Base-by-base conservation (phyloP, 768 basidiomycete genomes). In the Botryobasidium botryosum region DNA sequence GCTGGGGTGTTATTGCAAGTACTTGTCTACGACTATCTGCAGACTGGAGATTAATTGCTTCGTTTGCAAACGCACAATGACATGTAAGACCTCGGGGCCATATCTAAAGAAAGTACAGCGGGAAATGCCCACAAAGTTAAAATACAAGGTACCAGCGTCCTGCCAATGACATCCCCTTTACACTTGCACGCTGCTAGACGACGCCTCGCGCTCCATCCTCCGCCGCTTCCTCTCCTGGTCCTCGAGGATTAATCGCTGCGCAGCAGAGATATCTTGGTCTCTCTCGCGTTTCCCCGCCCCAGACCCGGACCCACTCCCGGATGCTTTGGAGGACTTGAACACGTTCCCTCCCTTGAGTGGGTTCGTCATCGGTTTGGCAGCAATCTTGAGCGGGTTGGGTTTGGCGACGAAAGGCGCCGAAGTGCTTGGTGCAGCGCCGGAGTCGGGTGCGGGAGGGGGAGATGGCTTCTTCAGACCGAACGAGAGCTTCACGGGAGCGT, bases 171-270 rank as follows among this genome's bases (percentile, higher is more conserved):
- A n/a, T n/a, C n/a, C n/a, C n/a, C n/a, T n/a, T n/a, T n/a, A n/a
- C n/a, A n/a, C n/a, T n/a, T n/a, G n/a, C n/a, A n/a, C n/a, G n/a
- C n/a, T n/a, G n/a, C n/a, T n/a, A n/a, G n/a, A 33, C 40, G 17
- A 12, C 21, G 40, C 43, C 17, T 68, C 68, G 33, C 68, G 56
- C 51, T 81, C 82, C 75, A 82, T 78, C 51, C 74, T 65, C 51
- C 86, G 67, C 58, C 77, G 70, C 61, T 92, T 91, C 57, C 87
- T 69, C 60, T 87, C 86, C 62, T 84, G 82, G 24, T 94, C 88
- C 65, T 96, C 92, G 47, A 77, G 52, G 49, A 94, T 91, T 47
- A 97, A 61, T 50, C 72, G 68, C 61, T 96, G 91, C 13, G 83
- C 83, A 21, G 83, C 84, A 53, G 77, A 75, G 71, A 90, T 74